phyloP scores from a whole-genome alignment of 768 basidiomycete genomes.

The Cyclocybe cylindracea region DNA sequence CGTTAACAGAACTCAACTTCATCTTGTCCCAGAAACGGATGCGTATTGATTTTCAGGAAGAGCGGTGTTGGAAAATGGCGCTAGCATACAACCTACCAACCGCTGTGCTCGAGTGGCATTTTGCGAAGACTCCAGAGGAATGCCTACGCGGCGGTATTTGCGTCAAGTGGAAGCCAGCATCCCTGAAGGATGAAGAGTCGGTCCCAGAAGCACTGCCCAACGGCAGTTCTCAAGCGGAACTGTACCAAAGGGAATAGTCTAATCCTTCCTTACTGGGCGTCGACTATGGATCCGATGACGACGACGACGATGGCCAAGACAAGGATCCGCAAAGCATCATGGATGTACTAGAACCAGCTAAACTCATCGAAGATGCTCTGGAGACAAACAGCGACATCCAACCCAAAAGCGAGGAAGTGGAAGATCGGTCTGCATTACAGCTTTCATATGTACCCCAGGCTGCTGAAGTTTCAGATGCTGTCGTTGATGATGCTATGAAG shows the following conservation, averaged over 20 bases:
- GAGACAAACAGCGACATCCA: slow-evolving; percentile 26
- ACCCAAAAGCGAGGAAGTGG: slow-evolving; percentile 51
- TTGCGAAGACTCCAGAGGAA: slow-evolving; percentile 62
- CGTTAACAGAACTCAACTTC: background rate
- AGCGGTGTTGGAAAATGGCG: slow-evolving; percentile 88
- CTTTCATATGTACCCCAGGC: slow-evolving; percentile 10
- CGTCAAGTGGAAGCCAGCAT: slow-evolving; percentile 60
- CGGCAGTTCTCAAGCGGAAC: slow-evolving; percentile 24
- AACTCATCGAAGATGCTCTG: slow-evolving; percentile 59
- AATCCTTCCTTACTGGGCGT: slow-evolving; percentile 38
- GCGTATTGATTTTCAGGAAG: slow-evolving; percentile 92
- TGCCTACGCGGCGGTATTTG: slow-evolving; percentile 67
- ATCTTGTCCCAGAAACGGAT: slow-evolving; percentile 80
- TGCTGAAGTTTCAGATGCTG: slow-evolving; percentile 3
- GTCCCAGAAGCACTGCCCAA: slow-evolving; percentile 30
- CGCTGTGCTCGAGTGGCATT: slow-evolving; percentile 87
- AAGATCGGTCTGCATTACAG: slow-evolving; percentile 45
- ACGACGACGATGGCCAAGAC: slow-evolving; percentile 65
- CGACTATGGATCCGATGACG: slow-evolving; percentile 68
- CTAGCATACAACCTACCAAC: slow-evolving; percentile 82
- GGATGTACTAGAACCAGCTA: slow-evolving; percentile 60
- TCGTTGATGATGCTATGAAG: background rate
- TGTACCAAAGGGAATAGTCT: slow-evolving; percentile 15
- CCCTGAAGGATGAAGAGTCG: slow-evolving; percentile 33
- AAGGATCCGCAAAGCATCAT: slow-evolving; percentile 52